Percentiles rank a stretch among this genome's conserved stretches.
These are phyloP conservation scores for Akanthomyces muscarius DNA, from an alignment of 2,329 filamentous ascomycete species.

Conservation along the genomic window DNA sequence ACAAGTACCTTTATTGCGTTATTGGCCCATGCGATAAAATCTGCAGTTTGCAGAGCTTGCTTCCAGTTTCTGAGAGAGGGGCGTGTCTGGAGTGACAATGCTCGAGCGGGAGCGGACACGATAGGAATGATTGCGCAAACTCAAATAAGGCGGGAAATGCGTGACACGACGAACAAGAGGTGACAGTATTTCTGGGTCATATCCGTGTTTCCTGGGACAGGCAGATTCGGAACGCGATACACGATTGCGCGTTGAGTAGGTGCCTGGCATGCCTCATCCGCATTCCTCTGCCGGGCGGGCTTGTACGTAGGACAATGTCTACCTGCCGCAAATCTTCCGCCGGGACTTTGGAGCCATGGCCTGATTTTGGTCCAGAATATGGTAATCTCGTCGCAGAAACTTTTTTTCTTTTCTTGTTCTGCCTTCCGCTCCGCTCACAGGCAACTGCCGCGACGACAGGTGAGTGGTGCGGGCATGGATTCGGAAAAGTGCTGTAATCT, in stretches of 20 bases:
- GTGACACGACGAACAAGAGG: neutral
- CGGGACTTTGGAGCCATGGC: neutral
- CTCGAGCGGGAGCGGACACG: neutral
- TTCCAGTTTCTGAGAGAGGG: neutral
- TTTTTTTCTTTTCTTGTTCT: too few species aligned
- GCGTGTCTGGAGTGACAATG: neutral
- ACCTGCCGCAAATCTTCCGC: neutral
- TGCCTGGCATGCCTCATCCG: neutral
- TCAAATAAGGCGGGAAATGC: neutral
- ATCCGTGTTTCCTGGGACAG: neutral
- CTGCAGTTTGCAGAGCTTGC: neutral
- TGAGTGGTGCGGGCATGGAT: neutral
- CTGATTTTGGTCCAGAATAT: neutral
- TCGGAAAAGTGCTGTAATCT: neutral
- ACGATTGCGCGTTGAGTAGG: neutral
- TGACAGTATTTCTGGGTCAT: neutral
- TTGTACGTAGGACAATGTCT: neutral
- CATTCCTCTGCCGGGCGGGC: too few species aligned
- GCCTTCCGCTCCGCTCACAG: neutral
- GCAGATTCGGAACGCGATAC: neutral
- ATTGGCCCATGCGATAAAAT: too few species aligned
- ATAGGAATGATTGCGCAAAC: neutral
- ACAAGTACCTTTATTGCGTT: too few species aligned
- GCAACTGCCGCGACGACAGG: neutral
- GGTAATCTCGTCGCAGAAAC: too few species aligned